phyloP scores from a whole-genome alignment of 768 basidiomycete species.

The Fomitopsis pulvina region DNA sequence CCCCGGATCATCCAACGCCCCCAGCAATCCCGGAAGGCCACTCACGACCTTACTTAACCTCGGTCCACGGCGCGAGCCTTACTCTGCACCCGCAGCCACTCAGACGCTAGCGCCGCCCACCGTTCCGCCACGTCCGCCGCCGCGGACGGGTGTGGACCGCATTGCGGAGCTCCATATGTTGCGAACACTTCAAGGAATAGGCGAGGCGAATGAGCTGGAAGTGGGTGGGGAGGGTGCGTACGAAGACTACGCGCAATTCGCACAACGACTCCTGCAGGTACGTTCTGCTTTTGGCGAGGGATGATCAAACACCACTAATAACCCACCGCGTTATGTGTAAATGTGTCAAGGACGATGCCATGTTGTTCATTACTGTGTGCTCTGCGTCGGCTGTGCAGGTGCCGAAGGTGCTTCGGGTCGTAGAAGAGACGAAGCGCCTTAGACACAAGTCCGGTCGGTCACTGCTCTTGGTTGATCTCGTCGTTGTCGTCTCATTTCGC shows the following conservation, averaged over 20 bases:
- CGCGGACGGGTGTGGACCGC: constrained; percentile 59
- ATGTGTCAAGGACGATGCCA: constrained; percentile 57
- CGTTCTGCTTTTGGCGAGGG: constrained; percentile 5
- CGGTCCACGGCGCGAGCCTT: background rate
- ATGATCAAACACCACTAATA: too few relatives aligned
- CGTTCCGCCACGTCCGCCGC: constrained; percentile 44
- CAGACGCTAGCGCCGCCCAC: constrained; percentile 5
- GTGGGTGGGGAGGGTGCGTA: constrained; percentile 59
- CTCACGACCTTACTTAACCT: constrained; percentile 2
- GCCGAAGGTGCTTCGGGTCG: constrained; percentile 73
- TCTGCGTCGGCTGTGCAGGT: constrained; percentile 59
- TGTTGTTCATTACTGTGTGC: constrained; percentile 72
- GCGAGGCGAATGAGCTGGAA: constrained; percentile 70
- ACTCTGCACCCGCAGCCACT: background rate
- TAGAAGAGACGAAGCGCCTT: constrained; percentile 74
- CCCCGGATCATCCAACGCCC: constrained; percentile 6
- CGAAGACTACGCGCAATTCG: constrained; percentile 65
- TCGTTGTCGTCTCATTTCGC: background rate
- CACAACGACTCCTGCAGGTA: constrained; percentile 56
- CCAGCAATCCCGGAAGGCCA: background rate
- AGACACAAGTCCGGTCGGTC: constrained; percentile 61
- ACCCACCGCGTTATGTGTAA: constrained; percentile 2
- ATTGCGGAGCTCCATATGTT: constrained; percentile 67
- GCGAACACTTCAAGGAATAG: constrained; percentile 28
- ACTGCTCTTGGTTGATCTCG: background rate